These are phyloP conservation scores for Teratosphaeria epicoccoides DNA, from an alignment of 2,329 filamentous ascomycete genomes.

Conservation along the genomic window DNA sequence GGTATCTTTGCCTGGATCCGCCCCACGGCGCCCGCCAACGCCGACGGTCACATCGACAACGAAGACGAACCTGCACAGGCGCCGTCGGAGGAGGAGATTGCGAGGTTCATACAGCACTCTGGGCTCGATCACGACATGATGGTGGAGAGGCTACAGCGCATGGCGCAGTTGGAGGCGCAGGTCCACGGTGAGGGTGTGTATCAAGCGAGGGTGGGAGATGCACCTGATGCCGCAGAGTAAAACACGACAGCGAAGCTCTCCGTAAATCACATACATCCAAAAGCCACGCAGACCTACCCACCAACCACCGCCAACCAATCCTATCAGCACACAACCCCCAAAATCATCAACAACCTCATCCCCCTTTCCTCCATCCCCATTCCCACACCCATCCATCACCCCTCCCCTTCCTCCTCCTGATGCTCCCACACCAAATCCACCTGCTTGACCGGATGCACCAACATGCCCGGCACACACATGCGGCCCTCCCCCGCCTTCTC, in stretches of 20 bases:
- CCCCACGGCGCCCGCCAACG: slow-evolving; percentile 2
- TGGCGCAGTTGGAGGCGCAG: slow-evolving; percentile 18
- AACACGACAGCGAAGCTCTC: too few species aligned
- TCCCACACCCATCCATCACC: too few species aligned
- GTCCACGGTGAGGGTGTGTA: slow-evolving; percentile 11
- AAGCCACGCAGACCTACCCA: too few species aligned
- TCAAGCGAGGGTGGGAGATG: neutral
- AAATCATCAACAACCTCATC: too few species aligned
- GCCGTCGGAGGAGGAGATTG: slow-evolving; percentile 17
- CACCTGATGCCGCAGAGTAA: too few species aligned
- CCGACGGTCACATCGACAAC: slow-evolving; percentile 4
- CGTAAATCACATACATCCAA: too few species aligned
- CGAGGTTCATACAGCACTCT: slow-evolving; percentile 17
- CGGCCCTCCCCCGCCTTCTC: slow-evolving; percentile 37
- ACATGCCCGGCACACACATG: slow-evolving; percentile 39
- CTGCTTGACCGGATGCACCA: slow-evolving; percentile 42
- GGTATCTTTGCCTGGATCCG: slow-evolving; percentile 23
- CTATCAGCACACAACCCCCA: too few species aligned
- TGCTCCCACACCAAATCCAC: slow-evolving; percentile 39
- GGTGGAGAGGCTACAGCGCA: slow-evolving; percentile 16
- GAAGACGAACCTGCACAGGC: slow-evolving; percentile 1
- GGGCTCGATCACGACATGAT: slow-evolving; percentile 16
- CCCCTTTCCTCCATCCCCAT: too few species aligned
- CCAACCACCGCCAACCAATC: too few species aligned
- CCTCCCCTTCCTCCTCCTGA: slow-evolving; percentile 6